Percentiles rank a stretch among this genome's conserved stretches.
Evolutionary conservation across 306 rosid genomes (phyloP).

Genomic region (Castanopsis chinensis): DNA sequence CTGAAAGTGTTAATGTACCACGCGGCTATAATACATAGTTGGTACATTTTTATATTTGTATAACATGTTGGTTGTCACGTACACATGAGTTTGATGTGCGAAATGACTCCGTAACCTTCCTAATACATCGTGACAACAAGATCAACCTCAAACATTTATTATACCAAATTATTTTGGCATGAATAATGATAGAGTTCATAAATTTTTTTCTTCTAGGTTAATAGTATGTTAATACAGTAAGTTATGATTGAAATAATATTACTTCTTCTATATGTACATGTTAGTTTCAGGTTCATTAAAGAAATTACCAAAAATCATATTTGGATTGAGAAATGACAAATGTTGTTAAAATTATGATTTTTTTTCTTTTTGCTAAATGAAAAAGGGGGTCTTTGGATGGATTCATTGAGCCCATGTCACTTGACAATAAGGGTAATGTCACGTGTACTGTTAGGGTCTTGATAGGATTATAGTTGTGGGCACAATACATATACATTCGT

Average conservation of each 20-base stretch:
- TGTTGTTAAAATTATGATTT: too few species aligned
- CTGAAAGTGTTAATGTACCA: not conserved
- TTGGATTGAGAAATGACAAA: too few species aligned
- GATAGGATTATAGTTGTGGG: rapidly evolving
- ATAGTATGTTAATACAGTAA: too few species aligned
- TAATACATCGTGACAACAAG: not conserved
- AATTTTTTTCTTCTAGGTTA: too few species aligned
- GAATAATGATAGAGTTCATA: too few species aligned
- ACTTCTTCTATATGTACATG: too few species aligned
- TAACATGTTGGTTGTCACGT: conserved; percentile 1
- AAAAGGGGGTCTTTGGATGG: rapidly evolving
- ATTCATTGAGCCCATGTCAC: rapidly evolving
- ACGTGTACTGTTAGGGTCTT: rapidly evolving
- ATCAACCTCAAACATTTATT: not conserved
- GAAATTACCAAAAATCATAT: too few species aligned
- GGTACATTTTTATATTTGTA: not conserved
- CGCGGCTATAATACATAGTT: not conserved
- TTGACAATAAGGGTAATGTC: rapidly evolving
- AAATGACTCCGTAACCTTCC: conserved; percentile 27
- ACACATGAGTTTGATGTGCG: conserved; percentile 7
- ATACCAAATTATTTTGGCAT: not conserved
- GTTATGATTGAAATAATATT: too few species aligned
- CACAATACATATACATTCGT: too few species aligned
- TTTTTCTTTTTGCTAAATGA: too few species aligned
- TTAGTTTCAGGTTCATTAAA: too few species aligned